Evolutionary conservation across 2,329 filamentous ascomycete species (phyloP).

Genomic region (Aspergillus luchuensis): DNA sequence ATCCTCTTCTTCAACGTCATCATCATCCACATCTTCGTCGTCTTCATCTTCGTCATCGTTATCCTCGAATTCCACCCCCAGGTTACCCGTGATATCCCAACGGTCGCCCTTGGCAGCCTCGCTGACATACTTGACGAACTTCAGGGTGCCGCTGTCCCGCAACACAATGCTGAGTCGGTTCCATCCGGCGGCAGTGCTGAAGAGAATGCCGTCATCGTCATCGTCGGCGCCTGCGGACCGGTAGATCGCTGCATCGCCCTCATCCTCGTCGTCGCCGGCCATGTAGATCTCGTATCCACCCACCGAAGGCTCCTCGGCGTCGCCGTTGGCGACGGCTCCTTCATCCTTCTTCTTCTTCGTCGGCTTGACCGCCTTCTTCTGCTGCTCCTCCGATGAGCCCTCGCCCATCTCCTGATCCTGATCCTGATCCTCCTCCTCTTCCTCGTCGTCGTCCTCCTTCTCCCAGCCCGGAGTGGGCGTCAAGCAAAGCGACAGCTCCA

Average conservation of each 20-base stretch:
- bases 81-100: slow-evolving; percentile 84
- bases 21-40: slow-evolving; percentile 22
- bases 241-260: slow-evolving; percentile 76
- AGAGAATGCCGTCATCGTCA: slow-evolving; percentile 75
- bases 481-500: slow-evolving; percentile 85
- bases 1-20: slow-evolving; percentile 8
- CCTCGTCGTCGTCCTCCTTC: slow-evolving; percentile 62
- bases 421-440: slow-evolving; percentile 50
- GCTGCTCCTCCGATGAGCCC: slow-evolving; percentile 39
- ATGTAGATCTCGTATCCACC: slow-evolving; percentile 75
- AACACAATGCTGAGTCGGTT: slow-evolving; percentile 90
- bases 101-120: slow-evolving; percentile 79
- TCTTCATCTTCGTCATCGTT: slow-evolving; percentile 45
- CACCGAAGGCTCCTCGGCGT: slow-evolving; percentile 41
- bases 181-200: slow-evolving; percentile 73
- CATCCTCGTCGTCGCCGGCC: slow-evolving; percentile 74
- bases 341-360: slow-evolving; percentile 30
- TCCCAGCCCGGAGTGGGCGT: slow-evolving; percentile 88
- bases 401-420: slow-evolving; percentile 46
- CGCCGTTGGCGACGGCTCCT: slow-evolving; percentile 23
- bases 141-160: slow-evolving; percentile 79
- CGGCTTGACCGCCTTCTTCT: slow-evolving; percentile 39
- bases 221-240: slow-evolving; percentile 62
- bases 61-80: slow-evolving; percentile 66
- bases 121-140: slow-evolving; percentile 97